Percentiles rank a stretch among this genome's conserved stretches.
Conservation (phyloP, 2,329 filamentous ascomycete species). For the Pseudopithomyces maydicus region DNA sequence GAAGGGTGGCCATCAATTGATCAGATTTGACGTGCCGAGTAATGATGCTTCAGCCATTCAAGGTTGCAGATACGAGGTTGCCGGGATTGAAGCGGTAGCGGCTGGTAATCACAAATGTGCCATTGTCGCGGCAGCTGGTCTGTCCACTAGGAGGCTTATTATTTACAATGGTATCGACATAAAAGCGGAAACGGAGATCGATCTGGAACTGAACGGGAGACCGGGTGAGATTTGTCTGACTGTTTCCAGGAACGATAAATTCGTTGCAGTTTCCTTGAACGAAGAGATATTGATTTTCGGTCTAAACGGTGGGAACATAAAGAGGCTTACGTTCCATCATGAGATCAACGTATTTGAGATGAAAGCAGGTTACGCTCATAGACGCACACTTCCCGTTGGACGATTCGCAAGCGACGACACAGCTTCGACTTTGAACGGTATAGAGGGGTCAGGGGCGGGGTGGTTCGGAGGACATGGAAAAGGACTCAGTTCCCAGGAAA, state of each 20-base stretch:
- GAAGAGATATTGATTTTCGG: slow-evolving; percentile 27
- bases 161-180: slow-evolving; percentile 33
- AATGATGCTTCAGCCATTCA: slow-evolving; percentile 31
- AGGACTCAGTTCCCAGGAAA: slow-evolving; percentile 26
- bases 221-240: slow-evolving; percentile 20
- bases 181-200: slow-evolving; percentile 20
- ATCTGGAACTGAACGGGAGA: slow-evolving; percentile 19
- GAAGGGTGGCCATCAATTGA: slow-evolving; percentile 21
- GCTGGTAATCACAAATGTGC: slow-evolving; percentile 41
- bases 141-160: slow-evolving; percentile 24
- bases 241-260: slow-evolving; percentile 29
- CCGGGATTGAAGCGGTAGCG: slow-evolving; percentile 37
- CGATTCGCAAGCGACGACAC: slow-evolving; percentile 22
- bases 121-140: slow-evolving; percentile 29
- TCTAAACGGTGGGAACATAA: slow-evolving; percentile 25
- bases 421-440: slow-evolving; percentile 1
- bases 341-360: slow-evolving; percentile 32
- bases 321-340: slow-evolving; percentile 27
- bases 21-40: slow-evolving; percentile 36
- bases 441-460: slow-evolving; percentile 16
- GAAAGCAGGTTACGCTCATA: slow-evolving; percentile 24
- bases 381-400: slow-evolving; percentile 23
- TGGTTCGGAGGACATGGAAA: slow-evolving; percentile 24
- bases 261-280: slow-evolving; percentile 23
- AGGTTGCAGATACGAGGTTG: slow-evolving; percentile 39